Percentiles rank a stretch among this genome's conserved stretches.
These are phyloP conservation scores for Liquidambar formosana DNA, from an alignment of 164 flowering plant genomes.

Conservation along the genomic window DNA sequence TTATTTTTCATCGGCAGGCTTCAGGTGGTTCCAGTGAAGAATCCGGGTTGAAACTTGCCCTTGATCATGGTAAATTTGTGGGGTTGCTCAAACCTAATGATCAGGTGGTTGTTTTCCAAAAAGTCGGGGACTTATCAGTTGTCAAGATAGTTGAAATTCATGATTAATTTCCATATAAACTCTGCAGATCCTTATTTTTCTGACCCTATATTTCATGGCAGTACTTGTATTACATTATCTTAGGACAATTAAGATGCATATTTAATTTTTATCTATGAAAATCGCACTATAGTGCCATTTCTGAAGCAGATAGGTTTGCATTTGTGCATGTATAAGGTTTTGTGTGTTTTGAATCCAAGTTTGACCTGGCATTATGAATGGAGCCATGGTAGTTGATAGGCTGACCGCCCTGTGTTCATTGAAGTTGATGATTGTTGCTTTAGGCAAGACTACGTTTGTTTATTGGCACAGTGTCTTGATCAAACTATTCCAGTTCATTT, in stretches of 20 bases:
- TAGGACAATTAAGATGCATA: neutral
- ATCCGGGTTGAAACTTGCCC: slow-evolving; percentile 32
- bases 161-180: slow-evolving; percentile 13
- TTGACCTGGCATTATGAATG: too few species aligned
- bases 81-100: slow-evolving; percentile 45
- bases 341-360: too few species aligned
- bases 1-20: slow-evolving; percentile 20
- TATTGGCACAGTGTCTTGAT: too few species aligned
- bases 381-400: too few species aligned
- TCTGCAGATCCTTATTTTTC: neutral
- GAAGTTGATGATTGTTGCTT: too few species aligned
- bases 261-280: neutral
- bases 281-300: neutral
- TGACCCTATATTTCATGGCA: neutral
- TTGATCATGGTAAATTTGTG: slow-evolving; percentile 33
- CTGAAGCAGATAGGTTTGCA: too few species aligned
- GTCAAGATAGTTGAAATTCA: slow-evolving; percentile 40
- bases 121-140: slow-evolving; percentile 46
- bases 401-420: too few species aligned
- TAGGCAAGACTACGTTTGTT: too few species aligned
- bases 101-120: slow-evolving; percentile 51
- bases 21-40: slow-evolving; percentile 36
- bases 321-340: too few species aligned
- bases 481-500: too few species aligned
- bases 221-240: neutral